phyloP scores from a whole-genome alignment of 805 yeast species.

The Gaillardinia entomophila region DNA sequence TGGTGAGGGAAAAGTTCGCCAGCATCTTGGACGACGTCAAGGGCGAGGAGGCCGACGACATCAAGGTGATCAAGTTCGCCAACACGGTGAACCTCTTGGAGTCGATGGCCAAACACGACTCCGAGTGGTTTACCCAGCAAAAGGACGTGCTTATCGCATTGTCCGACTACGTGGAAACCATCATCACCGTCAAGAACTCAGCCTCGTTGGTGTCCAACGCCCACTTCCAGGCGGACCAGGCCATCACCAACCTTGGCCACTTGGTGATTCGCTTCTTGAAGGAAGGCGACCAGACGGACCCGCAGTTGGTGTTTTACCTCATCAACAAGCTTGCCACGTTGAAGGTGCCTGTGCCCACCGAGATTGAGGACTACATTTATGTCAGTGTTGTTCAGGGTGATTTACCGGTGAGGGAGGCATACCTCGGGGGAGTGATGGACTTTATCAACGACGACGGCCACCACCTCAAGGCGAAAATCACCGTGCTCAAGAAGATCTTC shows the following conservation, averaged over 20 bases:
- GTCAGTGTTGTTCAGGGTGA: slow-evolving; percentile 46
- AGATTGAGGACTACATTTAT: slow-evolving; percentile 54
- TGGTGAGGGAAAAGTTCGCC: slow-evolving; percentile 48
- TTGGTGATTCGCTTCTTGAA: slow-evolving; percentile 24
- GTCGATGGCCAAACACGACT: slow-evolving; percentile 46
- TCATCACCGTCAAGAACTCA: slow-evolving; percentile 34
- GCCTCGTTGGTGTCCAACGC: slow-evolving; percentile 49
- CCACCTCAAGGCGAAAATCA: slow-evolving; percentile 50
- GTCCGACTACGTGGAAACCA: slow-evolving; percentile 37
- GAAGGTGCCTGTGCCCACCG: slow-evolving; percentile 40
- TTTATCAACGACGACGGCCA: slow-evolving; percentile 41
- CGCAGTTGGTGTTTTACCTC: slow-evolving; percentile 24
- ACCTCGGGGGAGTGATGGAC: slow-evolving; percentile 47
- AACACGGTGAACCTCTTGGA: slow-evolving; percentile 64
- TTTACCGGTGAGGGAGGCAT: slow-evolving; percentile 38
- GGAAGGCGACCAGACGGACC: slow-evolving; percentile 20
- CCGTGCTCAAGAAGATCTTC: slow-evolving; percentile 50
- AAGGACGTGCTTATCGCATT: slow-evolving; percentile 39
- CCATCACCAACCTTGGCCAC: slow-evolving; percentile 55
- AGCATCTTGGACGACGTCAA: slow-evolving; percentile 42
- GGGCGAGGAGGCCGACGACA: slow-evolving; percentile 46
- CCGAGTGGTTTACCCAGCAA: slow-evolving; percentile 55
- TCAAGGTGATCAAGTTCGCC: slow-evolving; percentile 59
- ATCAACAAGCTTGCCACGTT: slow-evolving; percentile 36
- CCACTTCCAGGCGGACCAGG: slow-evolving; percentile 68